These are phyloP conservation scores for Rosa hybrid DNA, from an alignment of 331 rosid species.

Conservation along the genomic window DNA sequence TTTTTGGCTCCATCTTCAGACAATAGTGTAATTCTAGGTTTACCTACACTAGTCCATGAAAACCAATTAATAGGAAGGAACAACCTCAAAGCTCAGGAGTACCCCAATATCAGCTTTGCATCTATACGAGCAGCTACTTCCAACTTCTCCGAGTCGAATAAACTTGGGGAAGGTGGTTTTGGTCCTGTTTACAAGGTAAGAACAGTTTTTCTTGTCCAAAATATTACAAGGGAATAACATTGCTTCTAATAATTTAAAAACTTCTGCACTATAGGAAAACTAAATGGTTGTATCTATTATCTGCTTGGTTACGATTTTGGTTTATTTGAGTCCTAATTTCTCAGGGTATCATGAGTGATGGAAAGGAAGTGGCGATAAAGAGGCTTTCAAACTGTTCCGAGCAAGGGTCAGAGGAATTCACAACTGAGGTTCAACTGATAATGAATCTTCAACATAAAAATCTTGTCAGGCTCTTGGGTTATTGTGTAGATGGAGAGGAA, in stretches of 20 bases:
- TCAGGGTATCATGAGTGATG: slow-evolving; percentile 55
- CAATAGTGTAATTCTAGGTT: neutral
- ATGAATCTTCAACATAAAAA: slow-evolving; percentile 70
- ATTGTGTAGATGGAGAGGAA: slow-evolving; percentile 53
- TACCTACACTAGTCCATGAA: neutral
- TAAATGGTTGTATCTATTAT: neutral
- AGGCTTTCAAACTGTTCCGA: slow-evolving; percentile 49
- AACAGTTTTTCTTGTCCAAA: neutral
- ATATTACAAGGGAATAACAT: slow-evolving; percentile 47
- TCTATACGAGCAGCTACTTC: slow-evolving; percentile 48
- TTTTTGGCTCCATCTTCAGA: slow-evolving; percentile 7
- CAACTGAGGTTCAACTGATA: slow-evolving; percentile 57
- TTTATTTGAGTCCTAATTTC: neutral
- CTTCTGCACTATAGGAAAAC: neutral
- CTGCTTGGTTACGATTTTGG: neutral
- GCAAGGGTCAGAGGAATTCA: slow-evolving; percentile 62
- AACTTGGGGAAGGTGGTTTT: slow-evolving; percentile 84
- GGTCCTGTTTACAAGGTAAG: slow-evolving; percentile 74
- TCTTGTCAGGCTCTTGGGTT: slow-evolving; percentile 61
- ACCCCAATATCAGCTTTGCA: slow-evolving; percentile 43
- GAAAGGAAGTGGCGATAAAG: slow-evolving; percentile 63
- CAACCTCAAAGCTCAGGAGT: slow-evolving; percentile 21
- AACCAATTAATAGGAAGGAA: neutral
- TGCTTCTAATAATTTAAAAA: neutral
- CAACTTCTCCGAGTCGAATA: slow-evolving; percentile 53